Evolutionary conservation across 345 rosid genomes (phyloP).

Genomic region (Odontarrhena argentea): DNA sequence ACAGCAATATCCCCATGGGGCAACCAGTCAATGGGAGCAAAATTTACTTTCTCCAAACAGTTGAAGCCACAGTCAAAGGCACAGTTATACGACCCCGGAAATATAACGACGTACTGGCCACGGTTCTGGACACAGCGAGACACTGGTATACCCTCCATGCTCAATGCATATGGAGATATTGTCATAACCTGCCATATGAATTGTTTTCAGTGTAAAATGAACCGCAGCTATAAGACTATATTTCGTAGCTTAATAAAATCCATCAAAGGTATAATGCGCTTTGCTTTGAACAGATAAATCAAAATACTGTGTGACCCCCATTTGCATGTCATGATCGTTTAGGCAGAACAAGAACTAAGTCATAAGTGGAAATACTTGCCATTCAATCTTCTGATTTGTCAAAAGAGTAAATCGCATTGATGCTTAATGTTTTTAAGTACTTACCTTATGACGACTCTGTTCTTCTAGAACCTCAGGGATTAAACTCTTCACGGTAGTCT

Average conservation of each 20-base stretch:
- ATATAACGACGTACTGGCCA: slow-evolving; percentile 69
- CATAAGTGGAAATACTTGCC: slow-evolving; percentile 6
- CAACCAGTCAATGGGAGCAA: slow-evolving; percentile 81
- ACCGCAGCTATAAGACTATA: slow-evolving; percentile 5
- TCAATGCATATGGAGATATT: slow-evolving; percentile 48
- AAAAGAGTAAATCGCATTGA: slow-evolving; percentile 18
- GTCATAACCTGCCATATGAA: slow-evolving; percentile 48
- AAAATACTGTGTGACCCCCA: not conserved
- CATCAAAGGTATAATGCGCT: slow-evolving; percentile 2
- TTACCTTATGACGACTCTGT: slow-evolving; percentile 48
- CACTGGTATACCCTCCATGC: slow-evolving; percentile 62
- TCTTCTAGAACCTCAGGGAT: slow-evolving; percentile 35
- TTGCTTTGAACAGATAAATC: slow-evolving; percentile 24
- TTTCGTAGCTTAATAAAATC: slow-evolving; percentile 17
- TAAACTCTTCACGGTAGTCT: slow-evolving; percentile 44
- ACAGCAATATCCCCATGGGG: slow-evolving; percentile 62
- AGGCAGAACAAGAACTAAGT: slow-evolving; percentile 13
- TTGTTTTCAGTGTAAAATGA: slow-evolving; percentile 3
- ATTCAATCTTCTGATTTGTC: slow-evolving; percentile 15
- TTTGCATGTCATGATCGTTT: slow-evolving; percentile 15
- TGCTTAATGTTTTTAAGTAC: slow-evolving; percentile 30
- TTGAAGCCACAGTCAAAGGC: slow-evolving; percentile 74
- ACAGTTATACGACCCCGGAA: slow-evolving; percentile 64
- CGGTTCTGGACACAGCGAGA: slow-evolving; percentile 62
- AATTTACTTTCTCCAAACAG: slow-evolving; percentile 60